Evolutionary conservation across 495 filamentous ascomycete species (phyloP).

Genomic region (Penicillium parvum): DNA sequence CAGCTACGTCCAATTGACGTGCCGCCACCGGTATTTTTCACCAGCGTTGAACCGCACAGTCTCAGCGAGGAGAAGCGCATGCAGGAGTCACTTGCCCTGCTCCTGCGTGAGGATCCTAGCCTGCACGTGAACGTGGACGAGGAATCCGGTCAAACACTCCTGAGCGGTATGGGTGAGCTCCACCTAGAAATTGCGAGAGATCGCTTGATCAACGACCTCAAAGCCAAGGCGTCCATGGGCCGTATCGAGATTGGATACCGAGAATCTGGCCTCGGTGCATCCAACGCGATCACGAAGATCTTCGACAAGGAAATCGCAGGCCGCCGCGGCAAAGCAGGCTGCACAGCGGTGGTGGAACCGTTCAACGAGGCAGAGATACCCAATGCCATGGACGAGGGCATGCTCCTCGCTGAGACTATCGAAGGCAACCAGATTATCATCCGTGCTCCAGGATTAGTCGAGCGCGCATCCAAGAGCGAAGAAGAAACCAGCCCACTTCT

Average conservation of each 20-base stretch:
- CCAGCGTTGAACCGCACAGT: slow-evolving; percentile 82
- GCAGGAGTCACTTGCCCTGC: slow-evolving; percentile 65
- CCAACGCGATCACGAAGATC: slow-evolving; percentile 49
- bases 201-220: slow-evolving; percentile 81
- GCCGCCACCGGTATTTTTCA: slow-evolving; percentile 93
- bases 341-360: slow-evolving; percentile 63
- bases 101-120: slow-evolving; percentile 90
- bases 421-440: slow-evolving; percentile 61
- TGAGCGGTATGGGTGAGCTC: slow-evolving; percentile 97
- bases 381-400: slow-evolving; percentile 22
- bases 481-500: slow-evolving; percentile 41
- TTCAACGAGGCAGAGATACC: slow-evolving; percentile 34
- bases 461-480: slow-evolving; percentile 30
- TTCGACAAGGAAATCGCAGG: slow-evolving; percentile 80
- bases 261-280: slow-evolving; percentile 61
- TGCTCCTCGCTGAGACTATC: slow-evolving; percentile 26
- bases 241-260: slow-evolving; percentile 93
- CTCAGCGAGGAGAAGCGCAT: slow-evolving; percentile 73
- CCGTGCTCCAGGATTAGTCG: slow-evolving; percentile 40
- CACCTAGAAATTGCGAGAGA: slow-evolving; percentile 94
- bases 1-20: slow-evolving; percentile 86
- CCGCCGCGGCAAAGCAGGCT: slow-evolving; percentile 71
- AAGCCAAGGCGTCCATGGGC: slow-evolving; percentile 86
- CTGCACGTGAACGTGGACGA: slow-evolving; percentile 80
- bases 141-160: slow-evolving; percentile 86